phyloP scores from a whole-genome alignment of 2,329 filamentous ascomycete species.

The Penicillium rolfsii region DNA sequence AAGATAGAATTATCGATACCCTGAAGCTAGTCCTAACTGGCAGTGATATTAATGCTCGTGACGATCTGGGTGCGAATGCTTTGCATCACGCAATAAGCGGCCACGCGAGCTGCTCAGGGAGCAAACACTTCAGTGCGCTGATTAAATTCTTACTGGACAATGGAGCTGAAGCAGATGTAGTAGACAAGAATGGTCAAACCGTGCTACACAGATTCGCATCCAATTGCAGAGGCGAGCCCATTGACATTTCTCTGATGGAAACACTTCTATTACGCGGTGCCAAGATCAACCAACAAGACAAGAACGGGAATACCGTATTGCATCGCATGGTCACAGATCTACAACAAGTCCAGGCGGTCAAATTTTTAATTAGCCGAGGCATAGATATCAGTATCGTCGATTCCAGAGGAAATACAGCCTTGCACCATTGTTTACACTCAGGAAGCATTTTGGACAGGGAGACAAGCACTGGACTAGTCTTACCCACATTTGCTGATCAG shows the following conservation, averaged over 20 bases:
- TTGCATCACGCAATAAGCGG: not conserved
- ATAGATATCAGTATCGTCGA: not conserved
- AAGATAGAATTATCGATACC: not conserved
- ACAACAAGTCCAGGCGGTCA: not conserved
- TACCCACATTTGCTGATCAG: not conserved
- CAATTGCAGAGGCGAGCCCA: not conserved
- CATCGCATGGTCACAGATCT: not conserved
- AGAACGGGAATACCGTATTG: not conserved
- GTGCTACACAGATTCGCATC: not conserved
- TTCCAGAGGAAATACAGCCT: not conserved
- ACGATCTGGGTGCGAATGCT: not conserved
- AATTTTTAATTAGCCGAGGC: not conserved
- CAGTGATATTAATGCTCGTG: not conserved
- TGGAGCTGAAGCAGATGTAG: not conserved
- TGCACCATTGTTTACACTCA: not conserved
- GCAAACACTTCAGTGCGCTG: not conserved
- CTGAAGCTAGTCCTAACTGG: not conserved
- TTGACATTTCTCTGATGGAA: not conserved
- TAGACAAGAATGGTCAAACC: not conserved
- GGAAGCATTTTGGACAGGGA: not conserved
- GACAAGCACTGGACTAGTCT: not conserved
- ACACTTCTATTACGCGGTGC: not conserved
- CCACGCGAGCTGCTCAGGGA: not conserved
- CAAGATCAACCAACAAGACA: not conserved
- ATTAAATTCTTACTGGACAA: not conserved